A percentile compares a stretch with the other conserved stretches of the same genome.
phyloP scores from a whole-genome alignment of 2,329 filamentous ascomycete species.

The Pseudogymnoascus sp. region DNA sequence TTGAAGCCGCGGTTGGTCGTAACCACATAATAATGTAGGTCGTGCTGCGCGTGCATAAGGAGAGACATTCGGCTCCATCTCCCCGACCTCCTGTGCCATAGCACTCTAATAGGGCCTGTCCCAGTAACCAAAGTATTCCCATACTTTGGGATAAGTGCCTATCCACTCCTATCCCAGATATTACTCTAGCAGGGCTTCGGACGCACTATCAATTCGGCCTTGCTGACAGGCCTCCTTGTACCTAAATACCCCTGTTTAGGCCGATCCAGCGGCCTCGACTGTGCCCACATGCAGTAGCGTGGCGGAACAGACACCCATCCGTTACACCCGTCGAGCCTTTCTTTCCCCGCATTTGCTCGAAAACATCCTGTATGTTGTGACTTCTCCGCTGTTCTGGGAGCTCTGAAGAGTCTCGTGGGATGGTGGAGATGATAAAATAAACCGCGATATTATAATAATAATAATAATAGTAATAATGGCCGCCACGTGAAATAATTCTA shows the following conservation, averaged over 20 bases:
- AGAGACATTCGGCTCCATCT: neutral
- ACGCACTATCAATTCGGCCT: conserved; percentile 5
- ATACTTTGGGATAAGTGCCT: neutral
- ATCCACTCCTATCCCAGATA: neutral
- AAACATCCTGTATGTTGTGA: neutral
- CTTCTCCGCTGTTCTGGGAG: neutral
- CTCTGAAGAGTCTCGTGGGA: neutral
- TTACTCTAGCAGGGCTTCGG: conserved; percentile 3
- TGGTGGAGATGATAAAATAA: neutral
- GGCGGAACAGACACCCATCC: conserved; percentile 1
- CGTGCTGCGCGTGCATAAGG: neutral
- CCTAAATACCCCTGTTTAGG: neutral
- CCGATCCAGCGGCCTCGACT: conserved; percentile 4
- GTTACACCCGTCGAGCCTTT: conserved; percentile 5
- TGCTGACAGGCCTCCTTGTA: neutral
- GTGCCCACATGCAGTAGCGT: conserved; percentile 6
- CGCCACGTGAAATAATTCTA: neutral
- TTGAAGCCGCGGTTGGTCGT: neutral
- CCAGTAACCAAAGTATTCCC: neutral
- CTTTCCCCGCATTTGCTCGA: neutral
- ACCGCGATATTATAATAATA: neutral
- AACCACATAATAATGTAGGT: neutral
- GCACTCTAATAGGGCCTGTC: neutral
- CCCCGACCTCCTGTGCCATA: neutral
- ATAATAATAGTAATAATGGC: neutral